Percentiles rank a stretch among this genome's conserved stretches.
Evolutionary conservation across 805 yeast genomes (phyloP).

Genomic region (Candida sphagnicola): DNA sequence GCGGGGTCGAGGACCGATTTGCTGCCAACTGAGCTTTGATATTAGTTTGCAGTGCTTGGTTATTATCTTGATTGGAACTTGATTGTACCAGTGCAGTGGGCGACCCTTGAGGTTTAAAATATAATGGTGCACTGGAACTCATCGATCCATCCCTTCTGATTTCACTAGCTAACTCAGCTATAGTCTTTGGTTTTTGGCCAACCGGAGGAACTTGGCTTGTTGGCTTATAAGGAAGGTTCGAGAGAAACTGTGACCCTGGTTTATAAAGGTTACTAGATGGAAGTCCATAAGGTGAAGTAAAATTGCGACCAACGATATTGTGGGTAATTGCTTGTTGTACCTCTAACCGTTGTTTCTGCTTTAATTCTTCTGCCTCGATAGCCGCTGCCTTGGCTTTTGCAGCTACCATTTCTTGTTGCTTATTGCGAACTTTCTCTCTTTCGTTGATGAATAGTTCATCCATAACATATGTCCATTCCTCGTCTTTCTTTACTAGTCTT

Average conservation of each 20-base stretch:
- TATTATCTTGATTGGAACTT: slow-evolving; percentile 7
- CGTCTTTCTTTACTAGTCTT: slow-evolving; percentile 47
- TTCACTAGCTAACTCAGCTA: slow-evolving; percentile 41
- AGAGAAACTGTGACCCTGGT: slow-evolving; percentile 12
- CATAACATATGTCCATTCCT: slow-evolving; percentile 89
- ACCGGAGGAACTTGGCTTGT: slow-evolving; percentile 7
- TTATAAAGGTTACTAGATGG: slow-evolving; percentile 16
- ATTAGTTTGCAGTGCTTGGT: slow-evolving; percentile 12
- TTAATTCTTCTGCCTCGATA: slow-evolving; percentile 47
- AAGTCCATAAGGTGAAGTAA: slow-evolving; percentile 21
- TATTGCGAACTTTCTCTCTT: slow-evolving; percentile 65
- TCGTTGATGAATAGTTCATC: slow-evolving; percentile 84
- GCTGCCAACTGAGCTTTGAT: slow-evolving; percentile 48
- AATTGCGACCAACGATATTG: slow-evolving; percentile 21
- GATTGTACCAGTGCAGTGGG: background rate
- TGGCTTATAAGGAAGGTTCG: slow-evolving; percentile 15
- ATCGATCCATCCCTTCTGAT: slow-evolving; percentile 28
- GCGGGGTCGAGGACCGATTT: slow-evolving; percentile 28
- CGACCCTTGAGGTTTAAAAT: slow-evolving; percentile 25
- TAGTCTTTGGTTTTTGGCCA: slow-evolving; percentile 33
- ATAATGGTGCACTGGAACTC: slow-evolving; percentile 28
- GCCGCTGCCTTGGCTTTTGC: slow-evolving; percentile 57
- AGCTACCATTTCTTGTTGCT: slow-evolving; percentile 61
- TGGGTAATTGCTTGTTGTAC: slow-evolving; percentile 23
- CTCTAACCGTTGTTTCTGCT: slow-evolving; percentile 37